Conservation (phyloP, 352 stramenopile genomes). For the Phytophthora tubulina region DNA sequence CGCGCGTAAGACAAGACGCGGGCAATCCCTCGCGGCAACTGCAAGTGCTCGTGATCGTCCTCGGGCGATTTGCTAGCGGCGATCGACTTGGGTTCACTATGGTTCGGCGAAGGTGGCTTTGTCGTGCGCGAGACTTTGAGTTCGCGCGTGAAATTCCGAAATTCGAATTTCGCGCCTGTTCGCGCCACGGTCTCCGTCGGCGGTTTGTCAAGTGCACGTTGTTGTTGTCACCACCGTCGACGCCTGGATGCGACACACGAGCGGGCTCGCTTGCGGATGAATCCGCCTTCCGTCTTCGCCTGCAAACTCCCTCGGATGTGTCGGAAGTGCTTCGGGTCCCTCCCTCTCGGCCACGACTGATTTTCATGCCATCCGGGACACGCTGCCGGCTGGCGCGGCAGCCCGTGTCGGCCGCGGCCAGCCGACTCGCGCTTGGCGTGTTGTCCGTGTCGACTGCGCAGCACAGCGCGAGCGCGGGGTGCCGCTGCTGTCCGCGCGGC, state of each 20-base stretch:
- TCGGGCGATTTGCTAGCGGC: slow-evolving; percentile 28
- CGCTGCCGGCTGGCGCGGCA: slow-evolving; percentile 28
- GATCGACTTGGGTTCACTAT: slow-evolving; percentile 30
- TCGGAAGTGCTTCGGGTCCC: slow-evolving; percentile 22
- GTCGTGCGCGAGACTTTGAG: too few relatives aligned
- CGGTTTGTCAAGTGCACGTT: neutral
- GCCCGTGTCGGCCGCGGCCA: slow-evolving; percentile 25
- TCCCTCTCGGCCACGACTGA: slow-evolving; percentile 16
- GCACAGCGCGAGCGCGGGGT: neutral
- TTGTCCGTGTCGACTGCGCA: slow-evolving; percentile 36
- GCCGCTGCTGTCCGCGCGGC: slow-evolving; percentile 22
- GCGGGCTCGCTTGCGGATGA: slow-evolving; percentile 23
- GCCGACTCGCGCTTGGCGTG: slow-evolving; percentile 22
- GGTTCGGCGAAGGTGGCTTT: neutral
- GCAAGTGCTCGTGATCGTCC: slow-evolving; percentile 32
- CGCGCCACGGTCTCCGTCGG: neutral
- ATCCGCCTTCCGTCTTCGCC: slow-evolving; percentile 18
- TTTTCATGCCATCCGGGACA: slow-evolving; percentile 44
- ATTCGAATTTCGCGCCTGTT: slow-evolving; percentile 1
- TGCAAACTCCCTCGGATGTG: slow-evolving; percentile 51
- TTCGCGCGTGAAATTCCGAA: slow-evolving; percentile 5
- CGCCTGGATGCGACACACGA: slow-evolving; percentile 24
- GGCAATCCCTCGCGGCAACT: slow-evolving; percentile 18
- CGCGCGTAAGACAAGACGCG: slow-evolving; percentile 11
- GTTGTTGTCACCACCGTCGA: slow-evolving; percentile 1